phyloP scores from a whole-genome alignment of 2,329 filamentous ascomycete genomes.

The Aspergillus sp. region DNA sequence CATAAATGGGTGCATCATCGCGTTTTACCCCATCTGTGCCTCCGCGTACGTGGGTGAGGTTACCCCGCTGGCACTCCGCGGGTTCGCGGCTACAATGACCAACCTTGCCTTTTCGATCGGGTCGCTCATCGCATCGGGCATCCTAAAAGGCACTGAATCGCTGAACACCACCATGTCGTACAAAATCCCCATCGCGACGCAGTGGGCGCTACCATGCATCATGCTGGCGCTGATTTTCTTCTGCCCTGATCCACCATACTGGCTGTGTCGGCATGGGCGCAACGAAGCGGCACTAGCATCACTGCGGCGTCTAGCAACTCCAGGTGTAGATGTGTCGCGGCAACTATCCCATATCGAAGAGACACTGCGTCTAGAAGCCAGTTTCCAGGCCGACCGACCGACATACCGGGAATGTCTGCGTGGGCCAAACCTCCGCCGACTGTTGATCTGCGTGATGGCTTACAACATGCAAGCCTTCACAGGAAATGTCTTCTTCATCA shows the following conservation, averaged over 20 bases:
- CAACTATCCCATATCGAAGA: constrained; percentile 33
- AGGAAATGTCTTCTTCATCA: constrained; percentile 32
- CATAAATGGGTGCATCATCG: constrained; percentile 62
- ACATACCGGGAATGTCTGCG: constrained; percentile 31
- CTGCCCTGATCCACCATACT: constrained; percentile 31
- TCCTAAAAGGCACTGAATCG: constrained; percentile 28
- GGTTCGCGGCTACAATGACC: constrained; percentile 32
- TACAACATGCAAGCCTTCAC: constrained; percentile 35
- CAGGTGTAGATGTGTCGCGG: constrained; percentile 19
- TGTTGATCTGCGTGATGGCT: constrained; percentile 29
- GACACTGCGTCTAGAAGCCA: constrained; percentile 29
- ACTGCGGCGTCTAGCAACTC: constrained; percentile 23
- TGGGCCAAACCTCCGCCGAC: constrained; percentile 30
- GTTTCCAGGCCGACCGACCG: constrained; percentile 16
- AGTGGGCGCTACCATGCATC: constrained; percentile 27
- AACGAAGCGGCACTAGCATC: constrained; percentile 21
- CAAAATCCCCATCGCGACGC: constrained; percentile 30
- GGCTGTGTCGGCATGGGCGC: constrained; percentile 26
- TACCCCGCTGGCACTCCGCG: constrained; percentile 33
- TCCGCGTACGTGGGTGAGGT: constrained; percentile 39
- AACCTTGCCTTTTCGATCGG: constrained; percentile 36
- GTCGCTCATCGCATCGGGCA: constrained; percentile 35
- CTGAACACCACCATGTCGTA: constrained; percentile 24
- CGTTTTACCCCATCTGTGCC: constrained; percentile 61
- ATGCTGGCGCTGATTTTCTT: constrained; percentile 26